Base-by-base conservation (phyloP, 352 stramenopile species). In the Hyaloperonospora brassicae region DNA sequence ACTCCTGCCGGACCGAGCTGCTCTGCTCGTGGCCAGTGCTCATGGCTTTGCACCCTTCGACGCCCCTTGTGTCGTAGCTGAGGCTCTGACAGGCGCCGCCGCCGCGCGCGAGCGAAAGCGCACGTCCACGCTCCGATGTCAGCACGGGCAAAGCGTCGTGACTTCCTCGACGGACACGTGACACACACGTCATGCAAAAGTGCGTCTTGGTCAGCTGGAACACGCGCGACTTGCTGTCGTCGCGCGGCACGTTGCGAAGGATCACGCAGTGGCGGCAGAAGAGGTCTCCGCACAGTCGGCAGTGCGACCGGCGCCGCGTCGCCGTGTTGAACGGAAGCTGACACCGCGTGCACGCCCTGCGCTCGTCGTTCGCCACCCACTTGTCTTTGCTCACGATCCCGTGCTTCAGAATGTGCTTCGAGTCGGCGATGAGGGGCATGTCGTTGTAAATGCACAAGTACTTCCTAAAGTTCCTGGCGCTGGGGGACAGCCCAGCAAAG, bases 241-340 rank as follows among this genome's bases (percentile, higher is more conserved):
- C 52, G 1, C 72, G 59, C 36, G 65, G 72, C 7, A 76, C 64
- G n/a, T 71, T 72, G 36, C 77, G 74, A 50, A 72, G 55, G 42
- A 84, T 68, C 52, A 78, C 62, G 47, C 81, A 91, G 52, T 78
- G 83, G 52, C 72, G 59, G 60, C 81, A 91, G 47, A 89, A 81
- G 13, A 91, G 72, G 40, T 91, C 81, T 38, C 81, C 81, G 34
- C 81, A 92, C 12, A 92, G 62, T 0, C 79, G 77, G 48, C 81
- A 92, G 52, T 92, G 81, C 47, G 78, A 78, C 17, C 80, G 77
- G 2, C 72, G 74, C 9, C 79, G 72, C 49, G 65, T 84, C 11
- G 78, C 64, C 22, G 60, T 51, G n/a, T 73, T 66, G 47, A 92
- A 92, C 7, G 59, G 39, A 14, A 77, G 66, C 30, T 84, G 65